These are phyloP conservation scores for Daldinia eschscholtzii DNA, from an alignment of 2,329 filamentous ascomycete genomes.

Conservation along the genomic window DNA sequence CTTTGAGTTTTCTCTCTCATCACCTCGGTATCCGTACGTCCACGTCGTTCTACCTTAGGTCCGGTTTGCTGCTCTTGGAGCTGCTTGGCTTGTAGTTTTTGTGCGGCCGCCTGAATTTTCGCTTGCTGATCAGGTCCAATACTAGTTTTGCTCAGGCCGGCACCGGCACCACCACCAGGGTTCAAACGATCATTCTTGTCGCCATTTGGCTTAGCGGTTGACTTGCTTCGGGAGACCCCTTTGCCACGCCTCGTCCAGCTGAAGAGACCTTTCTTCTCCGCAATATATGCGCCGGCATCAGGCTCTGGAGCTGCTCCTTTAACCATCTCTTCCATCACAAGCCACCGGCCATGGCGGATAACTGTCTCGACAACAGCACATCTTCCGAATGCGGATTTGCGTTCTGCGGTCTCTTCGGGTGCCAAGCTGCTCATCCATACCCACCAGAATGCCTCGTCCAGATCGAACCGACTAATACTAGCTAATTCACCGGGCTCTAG, in stretches of 20 bases:
- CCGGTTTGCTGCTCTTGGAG: constrained; percentile 64
- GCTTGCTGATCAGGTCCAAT: constrained; percentile 93
- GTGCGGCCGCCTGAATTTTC: constrained; percentile 90
- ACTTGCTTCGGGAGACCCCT: constrained; percentile 75
- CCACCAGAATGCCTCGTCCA: constrained; percentile 99
- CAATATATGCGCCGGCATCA: constrained; percentile 87
- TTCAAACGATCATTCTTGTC: constrained; percentile 59
- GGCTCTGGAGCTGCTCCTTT: constrained; percentile 91
- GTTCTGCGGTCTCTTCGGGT: constrained; percentile 84
- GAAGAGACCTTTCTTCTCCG: constrained; percentile 95
- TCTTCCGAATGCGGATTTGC: constrained; percentile 93
- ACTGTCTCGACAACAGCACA: constrained; percentile 92
- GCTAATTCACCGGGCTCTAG: constrained; percentile 94
- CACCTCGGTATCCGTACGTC: constrained; percentile 67
- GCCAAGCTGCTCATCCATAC: constrained; percentile 99
- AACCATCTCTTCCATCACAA: constrained; percentile 96
- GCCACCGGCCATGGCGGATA: constrained; percentile 85
- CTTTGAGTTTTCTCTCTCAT: constrained; percentile 85
- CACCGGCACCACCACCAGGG: constrained; percentile 56
- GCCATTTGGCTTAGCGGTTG: constrained; percentile 72
- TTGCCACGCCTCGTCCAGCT: constrained; percentile 82
- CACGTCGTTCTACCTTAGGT: constrained; percentile 61
- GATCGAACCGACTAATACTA: constrained; percentile 85
- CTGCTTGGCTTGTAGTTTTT: constrained; percentile 79
- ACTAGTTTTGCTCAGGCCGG: constrained; percentile 78